Percentiles rank a stretch among this genome's conserved stretches.
These are phyloP conservation scores for Termitomyces bulborhizus DNA, from an alignment of 768 basidiomycete species.

Conservation along the genomic window DNA sequence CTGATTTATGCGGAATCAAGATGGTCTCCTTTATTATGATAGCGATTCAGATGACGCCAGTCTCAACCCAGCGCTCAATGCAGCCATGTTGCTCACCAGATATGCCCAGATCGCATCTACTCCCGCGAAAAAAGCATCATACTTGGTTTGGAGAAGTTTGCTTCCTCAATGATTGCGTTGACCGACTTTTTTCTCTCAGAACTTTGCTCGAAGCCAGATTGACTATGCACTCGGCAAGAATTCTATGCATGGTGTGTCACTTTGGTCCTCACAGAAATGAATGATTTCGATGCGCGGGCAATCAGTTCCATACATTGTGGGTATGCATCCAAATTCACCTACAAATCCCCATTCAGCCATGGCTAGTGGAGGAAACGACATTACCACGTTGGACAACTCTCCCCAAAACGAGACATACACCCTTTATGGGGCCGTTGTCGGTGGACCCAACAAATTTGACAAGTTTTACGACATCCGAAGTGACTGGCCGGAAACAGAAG, in stretches of 20 bases:
- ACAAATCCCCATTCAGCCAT: slow-evolving; percentile 86
- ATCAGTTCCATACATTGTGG: slow-evolving; percentile 79
- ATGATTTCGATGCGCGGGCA: not conserved
- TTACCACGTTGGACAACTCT: slow-evolving; percentile 60
- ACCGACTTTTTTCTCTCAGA: slow-evolving; percentile 27
- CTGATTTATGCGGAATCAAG: slow-evolving; percentile 27
- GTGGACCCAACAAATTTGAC: slow-evolving; percentile 76
- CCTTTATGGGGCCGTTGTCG: slow-evolving; percentile 83
- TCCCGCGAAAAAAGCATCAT: slow-evolving; percentile 47
- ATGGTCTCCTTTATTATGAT: slow-evolving; percentile 75
- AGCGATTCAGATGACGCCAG: slow-evolving; percentile 78
- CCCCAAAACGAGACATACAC: slow-evolving; percentile 70
- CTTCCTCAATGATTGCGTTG: slow-evolving; percentile 8
- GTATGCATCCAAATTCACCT: slow-evolving; percentile 86
- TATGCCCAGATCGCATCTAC: slow-evolving; percentile 73
- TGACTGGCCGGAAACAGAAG: slow-evolving; percentile 89
- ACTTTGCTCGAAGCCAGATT: slow-evolving; percentile 70
- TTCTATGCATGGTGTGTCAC: slow-evolving; percentile 69
- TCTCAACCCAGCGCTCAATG: slow-evolving; percentile 83
- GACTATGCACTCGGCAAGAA: slow-evolving; percentile 85
- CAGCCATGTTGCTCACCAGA: slow-evolving; percentile 75
- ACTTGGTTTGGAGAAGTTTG: slow-evolving; percentile 37
- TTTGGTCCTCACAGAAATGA: not conserved
- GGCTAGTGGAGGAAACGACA: slow-evolving; percentile 77
- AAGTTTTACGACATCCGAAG: slow-evolving; percentile 79